A percentile compares a stretch with the other conserved stretches of the same genome.
Conservation (phyloP, 2,329 filamentous ascomycete species). For the Xylaria sp. region DNA sequence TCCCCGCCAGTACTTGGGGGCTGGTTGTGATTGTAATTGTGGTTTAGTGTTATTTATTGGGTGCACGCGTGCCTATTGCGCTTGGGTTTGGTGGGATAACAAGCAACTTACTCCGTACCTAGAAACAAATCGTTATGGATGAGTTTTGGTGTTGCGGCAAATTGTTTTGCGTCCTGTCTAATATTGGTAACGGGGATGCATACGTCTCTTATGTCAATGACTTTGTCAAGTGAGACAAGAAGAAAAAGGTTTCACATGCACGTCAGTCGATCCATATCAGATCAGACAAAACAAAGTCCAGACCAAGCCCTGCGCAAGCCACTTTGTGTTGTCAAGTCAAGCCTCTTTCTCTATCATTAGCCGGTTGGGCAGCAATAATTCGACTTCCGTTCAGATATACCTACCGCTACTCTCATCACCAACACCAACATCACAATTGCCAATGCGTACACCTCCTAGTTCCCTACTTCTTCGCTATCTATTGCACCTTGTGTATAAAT, state of each 20-base stretch:
- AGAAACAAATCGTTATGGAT: not conserved
- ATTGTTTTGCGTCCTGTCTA: not conserved
- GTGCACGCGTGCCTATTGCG: not conserved
- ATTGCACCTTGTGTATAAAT: not conserved
- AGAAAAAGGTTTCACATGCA: not conserved
- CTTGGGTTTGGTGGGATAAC: not conserved
- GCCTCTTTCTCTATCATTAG: conserved; percentile 9
- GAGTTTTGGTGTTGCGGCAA: not conserved
- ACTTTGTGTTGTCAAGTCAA: conserved; percentile 20
- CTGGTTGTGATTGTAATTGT: not conserved
- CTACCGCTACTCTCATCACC: not conserved
- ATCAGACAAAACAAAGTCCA: conserved; percentile 16
- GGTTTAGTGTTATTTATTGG: not conserved
- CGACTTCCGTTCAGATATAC: not conserved
- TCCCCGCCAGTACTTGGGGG: not conserved
- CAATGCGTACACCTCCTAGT: not conserved
- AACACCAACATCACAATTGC: not conserved
- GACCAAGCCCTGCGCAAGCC: conserved; percentile 13
- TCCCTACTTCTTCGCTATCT: not conserved
- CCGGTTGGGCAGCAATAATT: conserved; percentile 27
- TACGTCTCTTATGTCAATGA: too few species aligned
- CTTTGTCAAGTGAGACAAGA: not conserved
- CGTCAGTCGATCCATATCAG: conserved; percentile 9
- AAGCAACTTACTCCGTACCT: not conserved
- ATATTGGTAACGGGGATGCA: not conserved